Conservation (phyloP, 2,329 filamentous ascomycete genomes). For the Talaromyces sp. region DNA sequence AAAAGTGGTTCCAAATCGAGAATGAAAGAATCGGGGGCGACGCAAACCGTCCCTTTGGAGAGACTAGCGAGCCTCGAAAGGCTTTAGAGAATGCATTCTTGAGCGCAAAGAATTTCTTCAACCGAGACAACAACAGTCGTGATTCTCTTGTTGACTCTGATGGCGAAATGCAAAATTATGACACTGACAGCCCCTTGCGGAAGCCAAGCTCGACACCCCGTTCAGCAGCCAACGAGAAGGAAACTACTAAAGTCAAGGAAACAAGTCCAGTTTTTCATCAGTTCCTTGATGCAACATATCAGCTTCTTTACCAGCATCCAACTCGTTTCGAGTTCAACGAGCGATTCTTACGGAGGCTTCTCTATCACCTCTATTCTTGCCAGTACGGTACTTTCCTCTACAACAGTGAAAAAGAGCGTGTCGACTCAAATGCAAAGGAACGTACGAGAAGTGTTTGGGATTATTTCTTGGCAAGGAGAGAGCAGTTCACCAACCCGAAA, state of each 20-base stretch:
- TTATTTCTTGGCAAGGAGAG: constrained; percentile 77
- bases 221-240: constrained; percentile 46
- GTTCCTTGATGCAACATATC: constrained; percentile 90
- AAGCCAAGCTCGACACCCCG: constrained; percentile 28
- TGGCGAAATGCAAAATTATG: constrained; percentile 43
- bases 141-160: constrained; percentile 60
- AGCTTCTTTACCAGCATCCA: constrained; percentile 78
- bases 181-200: constrained; percentile 39
- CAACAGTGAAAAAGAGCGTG: constrained; percentile 86
- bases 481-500: constrained; percentile 75
- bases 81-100: constrained; percentile 79
- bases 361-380: constrained; percentile 92
- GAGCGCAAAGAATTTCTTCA: constrained; percentile 85
- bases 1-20: constrained; percentile 90
- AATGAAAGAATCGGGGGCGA: constrained; percentile 66
- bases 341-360: constrained; percentile 76
- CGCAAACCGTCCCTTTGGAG: constrained; percentile 33
- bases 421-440: constrained; percentile 62
- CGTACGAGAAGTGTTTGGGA: constrained; percentile 88
- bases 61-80: constrained; percentile 51
- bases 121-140: constrained; percentile 64
- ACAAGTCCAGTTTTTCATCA: constrained; percentile 96
- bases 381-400: constrained; percentile 96
- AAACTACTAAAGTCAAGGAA: constrained; percentile 74
- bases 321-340: constrained; percentile 95